Evolutionary conservation across 2,329 filamentous ascomycete genomes (phyloP).

Genomic region (Chalaropsis thielavioides): DNA sequence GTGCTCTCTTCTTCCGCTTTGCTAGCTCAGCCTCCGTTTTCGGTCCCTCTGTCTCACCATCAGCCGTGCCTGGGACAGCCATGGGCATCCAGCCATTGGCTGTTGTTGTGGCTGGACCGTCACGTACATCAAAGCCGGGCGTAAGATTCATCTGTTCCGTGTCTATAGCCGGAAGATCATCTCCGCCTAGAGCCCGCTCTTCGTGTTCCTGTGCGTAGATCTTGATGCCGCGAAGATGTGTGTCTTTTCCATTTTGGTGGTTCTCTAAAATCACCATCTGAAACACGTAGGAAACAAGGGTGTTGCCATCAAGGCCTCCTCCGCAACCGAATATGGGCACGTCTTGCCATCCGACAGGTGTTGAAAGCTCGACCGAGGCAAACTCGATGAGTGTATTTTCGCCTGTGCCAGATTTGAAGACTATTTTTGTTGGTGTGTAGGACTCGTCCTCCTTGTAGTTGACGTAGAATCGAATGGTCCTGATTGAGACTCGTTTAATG

Average conservation of each 20-base stretch:
- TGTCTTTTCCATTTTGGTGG: slow-evolving; percentile 98
- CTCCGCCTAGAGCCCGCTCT: slow-evolving; percentile 13
- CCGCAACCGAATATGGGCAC: slow-evolving; percentile 47
- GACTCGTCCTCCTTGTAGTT: slow-evolving; percentile 90
- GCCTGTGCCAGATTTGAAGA: slow-evolving; percentile 77
- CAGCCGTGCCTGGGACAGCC: not conserved
- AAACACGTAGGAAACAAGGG: slow-evolving; percentile 75
- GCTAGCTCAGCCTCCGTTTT: not conserved
- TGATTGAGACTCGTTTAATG: slow-evolving; percentile 66
- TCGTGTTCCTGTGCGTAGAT: slow-evolving; percentile 53
- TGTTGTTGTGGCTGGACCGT: not conserved
- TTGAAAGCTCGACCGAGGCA: slow-evolving; percentile 60
- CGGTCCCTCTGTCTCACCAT: not conserved
- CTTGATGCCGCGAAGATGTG: slow-evolving; percentile 87
- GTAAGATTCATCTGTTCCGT: slow-evolving; percentile 3
- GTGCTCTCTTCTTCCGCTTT: not conserved
- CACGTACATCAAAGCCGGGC: not conserved
- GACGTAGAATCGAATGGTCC: slow-evolving; percentile 66
- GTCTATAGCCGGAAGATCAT: slow-evolving; percentile 12
- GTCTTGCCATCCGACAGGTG: slow-evolving; percentile 81
- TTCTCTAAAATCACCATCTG: slow-evolving; percentile 90
- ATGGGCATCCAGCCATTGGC: not conserved
- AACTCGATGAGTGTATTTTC: slow-evolving; percentile 87
- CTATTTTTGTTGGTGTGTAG: slow-evolving; percentile 88
- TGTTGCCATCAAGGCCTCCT: slow-evolving; percentile 51